Percentiles rank a stretch among this genome's conserved stretches.
Conservation (phyloP, 2,329 filamentous ascomycete species). For the Phialophora expanda region DNA sequence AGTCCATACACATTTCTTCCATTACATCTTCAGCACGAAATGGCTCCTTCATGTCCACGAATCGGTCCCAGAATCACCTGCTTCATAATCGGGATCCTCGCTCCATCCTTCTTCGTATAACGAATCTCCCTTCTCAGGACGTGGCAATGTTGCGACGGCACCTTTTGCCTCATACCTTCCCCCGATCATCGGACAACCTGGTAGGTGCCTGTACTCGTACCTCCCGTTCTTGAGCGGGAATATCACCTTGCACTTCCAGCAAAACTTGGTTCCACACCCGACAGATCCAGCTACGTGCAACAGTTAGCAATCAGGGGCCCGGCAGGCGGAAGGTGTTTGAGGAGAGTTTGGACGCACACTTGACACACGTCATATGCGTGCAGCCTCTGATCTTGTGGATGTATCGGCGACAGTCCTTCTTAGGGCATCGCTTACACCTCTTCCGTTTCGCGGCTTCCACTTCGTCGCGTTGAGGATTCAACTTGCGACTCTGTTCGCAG, state of each 20-base stretch:
- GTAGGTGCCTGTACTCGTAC: constrained; percentile 3
- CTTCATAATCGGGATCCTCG: neutral
- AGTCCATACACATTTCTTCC: neutral
- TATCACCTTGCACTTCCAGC: constrained; percentile 7
- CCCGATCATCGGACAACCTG: neutral
- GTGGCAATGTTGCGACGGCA: neutral
- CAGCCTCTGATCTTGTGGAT: constrained; percentile 6
- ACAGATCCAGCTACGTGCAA: neutral
- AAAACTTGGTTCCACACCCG: constrained; percentile 4
- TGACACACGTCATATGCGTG: constrained; percentile 7
- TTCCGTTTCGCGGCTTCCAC: neutral
- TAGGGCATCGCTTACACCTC: constrained; percentile 1
- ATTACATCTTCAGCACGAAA: neutral
- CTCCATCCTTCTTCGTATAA: neutral
- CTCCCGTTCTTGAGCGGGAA: constrained; percentile 5
- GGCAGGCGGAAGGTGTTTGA: neutral
- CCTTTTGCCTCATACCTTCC: neutral
- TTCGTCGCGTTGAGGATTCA: constrained; percentile 2
- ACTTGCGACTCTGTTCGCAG: constrained; percentile 5
- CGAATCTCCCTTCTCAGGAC: constrained; percentile 1
- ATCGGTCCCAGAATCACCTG: constrained; percentile 3
- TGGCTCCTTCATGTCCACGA: neutral
- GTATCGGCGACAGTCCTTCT: neutral
- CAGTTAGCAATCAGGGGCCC: neutral
- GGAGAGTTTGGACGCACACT: neutral